Evolutionary conservation across 2,329 filamentous ascomycete species (phyloP), one percentile per base, ranked within the genome.

Genomic region (Sclerotinia nivalis): DNA sequence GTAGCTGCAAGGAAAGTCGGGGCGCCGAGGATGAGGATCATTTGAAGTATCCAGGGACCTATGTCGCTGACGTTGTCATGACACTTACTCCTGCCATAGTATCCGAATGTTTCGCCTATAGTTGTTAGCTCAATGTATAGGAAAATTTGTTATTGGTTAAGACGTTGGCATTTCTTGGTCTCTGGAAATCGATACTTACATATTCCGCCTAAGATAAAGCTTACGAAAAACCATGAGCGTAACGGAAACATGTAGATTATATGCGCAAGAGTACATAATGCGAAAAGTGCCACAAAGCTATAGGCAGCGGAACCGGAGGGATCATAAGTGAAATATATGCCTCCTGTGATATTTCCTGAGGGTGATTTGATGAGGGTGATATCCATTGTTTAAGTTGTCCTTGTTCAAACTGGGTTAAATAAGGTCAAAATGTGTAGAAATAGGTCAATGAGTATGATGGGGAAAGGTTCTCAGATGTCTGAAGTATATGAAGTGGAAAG

Each of bases 1-100:
- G 80, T 80, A 0, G 82, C 83, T 2, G 82, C 82, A 68, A 80
- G 80, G 15, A 84, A 75, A 0, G 81, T 78, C 0, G 83, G 82
- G 0, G 79, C 82, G 28, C 82, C 76, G 6, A 84, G 79, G 31
- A 83, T 78, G 8, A 83, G 76, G 1, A 83, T 72, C 0, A 75
- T 75, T 71, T 84, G 81, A 28, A 82, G 71, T 52, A 83, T 76
- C 74, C 79, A 84, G 4, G 79, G 78, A 10, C 67, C 47, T 4
- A 73, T 54, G 13, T 52, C 25, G 3, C 49, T 59, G 12, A 61
- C n/a, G 4, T 70, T 37, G 4, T 49, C 9, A 7, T 58, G 28
- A 7, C 69, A 71, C 31, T 40, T 28, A 25, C 54, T 62, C 15
- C 73, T 66, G 22, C 52, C 49, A 49, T 72, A 72, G 68, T 73